Evolutionary conservation across 208 protist species (phyloP).

Genomic region (Crithidia bombi): DNA sequence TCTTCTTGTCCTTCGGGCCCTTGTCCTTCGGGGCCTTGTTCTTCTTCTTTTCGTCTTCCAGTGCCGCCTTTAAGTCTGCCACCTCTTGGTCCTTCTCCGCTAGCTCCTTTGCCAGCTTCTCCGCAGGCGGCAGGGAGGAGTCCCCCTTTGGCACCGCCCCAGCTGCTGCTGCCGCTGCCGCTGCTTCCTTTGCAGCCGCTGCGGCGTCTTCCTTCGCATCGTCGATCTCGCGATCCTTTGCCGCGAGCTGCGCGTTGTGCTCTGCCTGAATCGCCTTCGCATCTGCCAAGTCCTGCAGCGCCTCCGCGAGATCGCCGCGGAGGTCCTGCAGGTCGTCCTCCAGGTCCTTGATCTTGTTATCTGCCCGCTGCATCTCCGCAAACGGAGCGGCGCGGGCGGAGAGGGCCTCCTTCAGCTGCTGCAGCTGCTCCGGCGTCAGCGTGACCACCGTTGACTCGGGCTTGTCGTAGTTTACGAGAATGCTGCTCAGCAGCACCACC

Average conservation of each 20-base stretch:
- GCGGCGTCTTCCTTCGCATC: slow-evolving; percentile 9
- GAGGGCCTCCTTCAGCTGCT: slow-evolving; percentile 36
- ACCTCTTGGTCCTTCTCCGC: slow-evolving; percentile 12
- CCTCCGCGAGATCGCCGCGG: slow-evolving; percentile 35
- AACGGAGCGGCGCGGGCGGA: slow-evolving; percentile 25
- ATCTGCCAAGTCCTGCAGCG: slow-evolving; percentile 32
- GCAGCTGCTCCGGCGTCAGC: slow-evolving; percentile 43
- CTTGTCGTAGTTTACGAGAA: slow-evolving; percentile 46
- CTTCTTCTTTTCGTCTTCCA: slow-evolving; percentile 8
- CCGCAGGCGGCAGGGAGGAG: not conserved
- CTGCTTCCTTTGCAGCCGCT: no score
- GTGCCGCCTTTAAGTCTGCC: not conserved
- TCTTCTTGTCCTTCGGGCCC: not conserved
- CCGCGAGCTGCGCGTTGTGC: slow-evolving; percentile 19
- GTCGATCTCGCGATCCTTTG: slow-evolving; percentile 27
- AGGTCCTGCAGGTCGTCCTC: slow-evolving; percentile 36
- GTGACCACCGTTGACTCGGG: slow-evolving; percentile 36
- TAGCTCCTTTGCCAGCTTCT: slow-evolving; percentile 4
- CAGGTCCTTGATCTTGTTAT: slow-evolving; percentile 26
- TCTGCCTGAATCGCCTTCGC: slow-evolving; percentile 26
- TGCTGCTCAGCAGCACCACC: slow-evolving; percentile 26
- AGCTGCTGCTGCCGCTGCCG: not conserved
- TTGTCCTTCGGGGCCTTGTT: no score
- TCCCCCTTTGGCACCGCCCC: not conserved
- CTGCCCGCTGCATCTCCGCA: slow-evolving; percentile 34